Conservation (phyloP, 2,329 filamentous ascomycete species). For the Pyricularia sp. region DNA sequence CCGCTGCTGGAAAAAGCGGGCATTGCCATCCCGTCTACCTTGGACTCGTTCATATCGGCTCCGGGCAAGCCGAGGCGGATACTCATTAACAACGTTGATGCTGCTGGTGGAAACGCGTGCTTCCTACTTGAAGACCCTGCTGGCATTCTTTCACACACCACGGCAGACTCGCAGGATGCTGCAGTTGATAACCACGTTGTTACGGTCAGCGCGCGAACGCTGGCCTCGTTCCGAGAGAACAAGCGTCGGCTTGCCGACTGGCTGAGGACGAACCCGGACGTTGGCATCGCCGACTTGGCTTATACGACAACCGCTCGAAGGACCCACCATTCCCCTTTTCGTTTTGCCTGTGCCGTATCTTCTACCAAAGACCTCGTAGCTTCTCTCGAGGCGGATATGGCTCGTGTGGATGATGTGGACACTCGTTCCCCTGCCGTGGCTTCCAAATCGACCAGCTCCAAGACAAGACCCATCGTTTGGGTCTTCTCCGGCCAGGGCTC, state of each 20-base stretch:
- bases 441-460: constrained; percentile 7
- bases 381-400: neutral
- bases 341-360: neutral
- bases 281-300: neutral
- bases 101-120: constrained; percentile 47
- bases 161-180: too few species aligned
- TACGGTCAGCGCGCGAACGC: neutral
- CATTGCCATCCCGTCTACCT: constrained; percentile 22
- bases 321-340: neutral
- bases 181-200: too few species aligned
- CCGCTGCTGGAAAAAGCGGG: constrained; percentile 19
- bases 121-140: constrained; percentile 35
- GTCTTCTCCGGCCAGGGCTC: constrained; percentile 36
- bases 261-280: neutral
- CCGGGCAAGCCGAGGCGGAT: constrained; percentile 10
- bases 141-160: neutral
- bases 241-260: neutral
- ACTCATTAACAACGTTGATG: constrained; percentile 43
- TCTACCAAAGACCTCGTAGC: neutral
- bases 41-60: neutral
- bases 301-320: neutral
- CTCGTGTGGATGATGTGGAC: neutral
- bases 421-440: neutral
- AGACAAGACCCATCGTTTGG: constrained; percentile 31
- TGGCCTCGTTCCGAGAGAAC: neutral